These are phyloP conservation scores for Suillus subluteus DNA, from an alignment of 768 basidiomycete species.

Conservation along the genomic window DNA sequence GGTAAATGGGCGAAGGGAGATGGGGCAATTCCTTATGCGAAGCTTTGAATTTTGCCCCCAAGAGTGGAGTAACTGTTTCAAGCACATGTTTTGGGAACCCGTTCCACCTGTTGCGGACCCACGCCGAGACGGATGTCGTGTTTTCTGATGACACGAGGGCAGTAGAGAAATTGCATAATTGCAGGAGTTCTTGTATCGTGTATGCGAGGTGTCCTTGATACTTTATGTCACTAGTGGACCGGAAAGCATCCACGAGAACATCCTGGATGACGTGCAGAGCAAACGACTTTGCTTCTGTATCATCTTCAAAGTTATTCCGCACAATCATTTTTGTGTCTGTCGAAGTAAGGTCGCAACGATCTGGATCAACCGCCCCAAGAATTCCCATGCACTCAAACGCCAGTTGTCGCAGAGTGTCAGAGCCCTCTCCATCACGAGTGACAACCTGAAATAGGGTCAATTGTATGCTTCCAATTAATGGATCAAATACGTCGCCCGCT, in stretches of 20 bases:
- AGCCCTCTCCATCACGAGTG: slow-evolving; percentile 77
- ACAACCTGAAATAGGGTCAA: slow-evolving; percentile 69
- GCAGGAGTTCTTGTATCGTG: slow-evolving; percentile 88
- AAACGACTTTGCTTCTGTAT: slow-evolving; percentile 75
- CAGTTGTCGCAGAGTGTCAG: slow-evolving; percentile 64
- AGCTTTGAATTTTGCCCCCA: slow-evolving; percentile 68
- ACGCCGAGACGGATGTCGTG: slow-evolving; percentile 56
- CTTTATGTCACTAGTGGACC: slow-evolving; percentile 90
- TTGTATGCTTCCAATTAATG: slow-evolving; percentile 69
- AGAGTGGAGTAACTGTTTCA: slow-evolving; percentile 84
- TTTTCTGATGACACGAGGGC: slow-evolving; percentile 64
- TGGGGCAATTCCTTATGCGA: slow-evolving; percentile 44
- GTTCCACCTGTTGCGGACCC: slow-evolving; percentile 78
- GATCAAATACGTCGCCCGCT: slow-evolving; percentile 87
- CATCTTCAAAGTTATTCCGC: slow-evolving; percentile 78
- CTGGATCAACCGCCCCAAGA: slow-evolving; percentile 93
- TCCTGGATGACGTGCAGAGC: slow-evolving; percentile 85
- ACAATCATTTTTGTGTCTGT: slow-evolving; percentile 71
- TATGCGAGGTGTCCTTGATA: slow-evolving; percentile 90
- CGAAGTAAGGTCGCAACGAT: slow-evolving; percentile 74
- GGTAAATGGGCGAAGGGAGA: slow-evolving; percentile 77
- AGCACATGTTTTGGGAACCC: slow-evolving; percentile 79
- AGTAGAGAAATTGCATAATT: slow-evolving; percentile 83
- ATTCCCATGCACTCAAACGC: slow-evolving; percentile 92
- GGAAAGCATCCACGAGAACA: slow-evolving; percentile 86